Percentiles rank a stretch among this genome's conserved stretches.
These are phyloP conservation scores for Saraca asoca DNA, from an alignment of 331 rosid genomes.

Conservation along the genomic window DNA sequence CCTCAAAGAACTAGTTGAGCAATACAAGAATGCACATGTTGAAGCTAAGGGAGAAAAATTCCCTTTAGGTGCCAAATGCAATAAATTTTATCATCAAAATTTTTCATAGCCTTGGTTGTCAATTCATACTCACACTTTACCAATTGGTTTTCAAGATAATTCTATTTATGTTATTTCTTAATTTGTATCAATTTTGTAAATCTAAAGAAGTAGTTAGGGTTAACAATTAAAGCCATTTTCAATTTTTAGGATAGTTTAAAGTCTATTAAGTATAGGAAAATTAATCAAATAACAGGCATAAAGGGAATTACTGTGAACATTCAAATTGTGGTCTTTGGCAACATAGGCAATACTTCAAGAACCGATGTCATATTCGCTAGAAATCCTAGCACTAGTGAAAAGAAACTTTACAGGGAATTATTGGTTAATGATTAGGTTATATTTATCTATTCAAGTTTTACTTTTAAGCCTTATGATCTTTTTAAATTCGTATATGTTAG, in stretches of 20 bases:
- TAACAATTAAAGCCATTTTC: slow-evolving; percentile 86
- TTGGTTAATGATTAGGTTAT: slow-evolving; percentile 90
- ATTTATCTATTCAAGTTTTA: slow-evolving; percentile 26
- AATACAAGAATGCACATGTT: slow-evolving; percentile 71
- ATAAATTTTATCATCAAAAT: slow-evolving; percentile 12
- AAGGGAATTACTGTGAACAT: slow-evolving; percentile 97
- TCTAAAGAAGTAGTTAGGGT: slow-evolving; percentile 78
- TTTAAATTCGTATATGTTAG: background rate
- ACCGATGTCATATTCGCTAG: slow-evolving; percentile 96
- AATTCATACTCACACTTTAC: background rate
- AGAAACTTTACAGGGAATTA: slow-evolving; percentile 91
- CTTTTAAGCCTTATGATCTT: slow-evolving; percentile 20
- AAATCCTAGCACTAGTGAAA: slow-evolving; percentile 95
- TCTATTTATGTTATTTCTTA: slow-evolving; percentile 4
- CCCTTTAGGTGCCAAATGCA: slow-evolving; percentile 75
- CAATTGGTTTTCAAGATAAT: slow-evolving; percentile 12
- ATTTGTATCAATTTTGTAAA: slow-evolving; percentile 57
- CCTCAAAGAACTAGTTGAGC: slow-evolving; percentile 81
- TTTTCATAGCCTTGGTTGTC: slow-evolving; percentile 1
- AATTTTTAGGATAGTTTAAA: slow-evolving; percentile 96
- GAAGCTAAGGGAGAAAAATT: slow-evolving; percentile 66
- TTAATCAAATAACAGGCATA: slow-evolving; percentile 85
- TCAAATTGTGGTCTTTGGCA: slow-evolving; percentile 94
- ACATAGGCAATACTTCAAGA: slow-evolving; percentile 93
- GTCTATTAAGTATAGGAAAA: slow-evolving; percentile 82